These are phyloP conservation scores for Tephrocybe sp. DNA, from an alignment of 768 basidiomycete species.

Conservation along the genomic window DNA sequence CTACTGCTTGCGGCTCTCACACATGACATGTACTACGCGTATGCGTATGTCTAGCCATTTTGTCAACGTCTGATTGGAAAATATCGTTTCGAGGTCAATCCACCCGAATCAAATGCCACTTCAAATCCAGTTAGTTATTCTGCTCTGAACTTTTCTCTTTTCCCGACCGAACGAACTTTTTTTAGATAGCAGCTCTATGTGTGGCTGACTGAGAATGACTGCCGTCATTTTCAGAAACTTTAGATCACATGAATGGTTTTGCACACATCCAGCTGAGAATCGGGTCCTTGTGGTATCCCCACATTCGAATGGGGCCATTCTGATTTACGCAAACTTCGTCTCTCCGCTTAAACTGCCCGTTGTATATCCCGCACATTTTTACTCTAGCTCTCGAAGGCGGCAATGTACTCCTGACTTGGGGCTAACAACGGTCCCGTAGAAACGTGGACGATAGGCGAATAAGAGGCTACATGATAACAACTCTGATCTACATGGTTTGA, in stretches of 20 bases:
- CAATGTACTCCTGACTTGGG: not conserved
- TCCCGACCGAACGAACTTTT: not conserved
- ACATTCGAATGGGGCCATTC: not conserved
- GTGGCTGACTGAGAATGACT: not conserved
- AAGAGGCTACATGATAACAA: not conserved
- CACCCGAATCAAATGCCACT: not conserved
- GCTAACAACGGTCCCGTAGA: not conserved
- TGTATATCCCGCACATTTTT: not conserved
- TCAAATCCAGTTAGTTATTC: not conserved
- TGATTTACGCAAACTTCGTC: not conserved
- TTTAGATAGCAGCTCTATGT: not conserved
- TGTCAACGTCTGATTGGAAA: constrained; percentile 11
- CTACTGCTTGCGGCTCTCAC: constrained; percentile 7
- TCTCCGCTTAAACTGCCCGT: not conserved
- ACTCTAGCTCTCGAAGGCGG: not conserved
- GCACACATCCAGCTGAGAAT: not conserved
- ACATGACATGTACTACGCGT: constrained; percentile 8
- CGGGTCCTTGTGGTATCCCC: not conserved
- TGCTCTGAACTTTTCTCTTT: not conserved
- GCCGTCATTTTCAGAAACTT: not conserved
- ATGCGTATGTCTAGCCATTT: not conserved
- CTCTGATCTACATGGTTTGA: constrained; percentile 3
- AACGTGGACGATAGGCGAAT: not conserved
- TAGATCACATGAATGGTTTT: constrained; percentile 8
- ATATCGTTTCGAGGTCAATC: not conserved